These are phyloP conservation scores for Colletotrichum nymphaeae DNA, from an alignment of 2,329 filamentous ascomycete genomes.

Conservation along the genomic window DNA sequence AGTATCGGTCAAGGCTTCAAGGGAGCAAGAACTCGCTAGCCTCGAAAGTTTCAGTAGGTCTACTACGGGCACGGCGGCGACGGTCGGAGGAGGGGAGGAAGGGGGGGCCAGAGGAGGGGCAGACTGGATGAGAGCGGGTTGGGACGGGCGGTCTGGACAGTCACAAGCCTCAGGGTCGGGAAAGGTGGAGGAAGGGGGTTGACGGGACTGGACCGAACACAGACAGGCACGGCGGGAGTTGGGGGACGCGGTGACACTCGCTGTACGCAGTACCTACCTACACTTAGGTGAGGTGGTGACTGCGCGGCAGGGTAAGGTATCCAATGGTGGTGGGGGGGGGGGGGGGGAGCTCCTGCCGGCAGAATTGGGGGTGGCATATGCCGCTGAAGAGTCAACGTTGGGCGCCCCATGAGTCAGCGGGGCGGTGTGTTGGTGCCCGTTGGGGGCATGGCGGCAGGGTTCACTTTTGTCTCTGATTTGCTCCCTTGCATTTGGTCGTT, in stretches of 20 bases:
- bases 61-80: slow-evolving; percentile 16
- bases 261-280: not conserved
- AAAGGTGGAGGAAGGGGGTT: not conserved
- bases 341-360: not conserved
- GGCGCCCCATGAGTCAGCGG: not conserved
- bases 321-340: not conserved
- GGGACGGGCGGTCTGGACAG: slow-evolving; percentile 1
- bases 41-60: slow-evolving; percentile 4
- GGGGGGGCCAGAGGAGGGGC: not conserved
- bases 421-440: not conserved
- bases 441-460: not conserved
- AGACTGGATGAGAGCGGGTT: not conserved
- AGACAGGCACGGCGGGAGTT: not conserved
- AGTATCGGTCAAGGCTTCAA: not conserved
- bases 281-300: not conserved
- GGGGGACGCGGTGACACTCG: not conserved
- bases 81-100: not conserved
- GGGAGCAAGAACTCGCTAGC: not conserved
- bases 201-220: no score
- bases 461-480: not conserved
- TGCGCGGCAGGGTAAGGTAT: not conserved
- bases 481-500: not conserved
- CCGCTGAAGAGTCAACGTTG: slow-evolving; percentile 15
- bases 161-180: not conserved
- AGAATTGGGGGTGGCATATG: not conserved